Evolutionary conservation across 1,139 yeast species (phyloP).

Genomic region (Casaregolazyma lundiana): DNA sequence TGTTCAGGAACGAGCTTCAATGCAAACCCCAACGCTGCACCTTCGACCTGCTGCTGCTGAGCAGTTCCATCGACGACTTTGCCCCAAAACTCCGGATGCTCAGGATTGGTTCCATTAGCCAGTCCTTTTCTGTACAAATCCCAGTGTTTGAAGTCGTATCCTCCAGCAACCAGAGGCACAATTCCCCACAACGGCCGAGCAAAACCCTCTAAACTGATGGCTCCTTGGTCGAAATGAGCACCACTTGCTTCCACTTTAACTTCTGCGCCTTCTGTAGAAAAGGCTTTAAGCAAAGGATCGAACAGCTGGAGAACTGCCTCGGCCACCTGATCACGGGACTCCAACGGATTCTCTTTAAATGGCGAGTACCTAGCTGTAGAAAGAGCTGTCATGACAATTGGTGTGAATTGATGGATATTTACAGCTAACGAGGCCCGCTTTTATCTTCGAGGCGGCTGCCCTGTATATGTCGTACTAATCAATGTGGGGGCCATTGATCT

Average conservation of each 20-base stretch:
- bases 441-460: too few relatives aligned
- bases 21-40: constrained; percentile 33
- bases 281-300: constrained; percentile 20
- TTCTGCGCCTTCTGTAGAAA: constrained; percentile 22
- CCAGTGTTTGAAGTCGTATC: constrained; percentile 29
- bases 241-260: constrained; percentile 22
- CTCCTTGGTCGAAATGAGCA: constrained; percentile 24
- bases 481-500: neutral
- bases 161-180: constrained; percentile 30
- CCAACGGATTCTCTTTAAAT: constrained; percentile 16
- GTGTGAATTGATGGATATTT: neutral
- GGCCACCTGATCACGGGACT: constrained; percentile 20
- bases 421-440: too few relatives aligned
- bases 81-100: constrained; percentile 33
- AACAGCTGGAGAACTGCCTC: constrained; percentile 18
- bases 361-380: constrained; percentile 6
- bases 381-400: neutral
- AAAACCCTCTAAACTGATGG: constrained; percentile 31
- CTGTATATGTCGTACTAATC: too few relatives aligned
- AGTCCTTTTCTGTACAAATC: constrained; percentile 24
- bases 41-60: constrained; percentile 32
- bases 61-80: constrained; percentile 19
- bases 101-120: constrained; percentile 31
- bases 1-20: constrained; percentile 26
- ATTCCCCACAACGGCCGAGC: constrained; percentile 33